These are phyloP conservation scores for Castanopsis chinensis DNA, from an alignment of 306 rosid genomes.

Conservation along the genomic window DNA sequence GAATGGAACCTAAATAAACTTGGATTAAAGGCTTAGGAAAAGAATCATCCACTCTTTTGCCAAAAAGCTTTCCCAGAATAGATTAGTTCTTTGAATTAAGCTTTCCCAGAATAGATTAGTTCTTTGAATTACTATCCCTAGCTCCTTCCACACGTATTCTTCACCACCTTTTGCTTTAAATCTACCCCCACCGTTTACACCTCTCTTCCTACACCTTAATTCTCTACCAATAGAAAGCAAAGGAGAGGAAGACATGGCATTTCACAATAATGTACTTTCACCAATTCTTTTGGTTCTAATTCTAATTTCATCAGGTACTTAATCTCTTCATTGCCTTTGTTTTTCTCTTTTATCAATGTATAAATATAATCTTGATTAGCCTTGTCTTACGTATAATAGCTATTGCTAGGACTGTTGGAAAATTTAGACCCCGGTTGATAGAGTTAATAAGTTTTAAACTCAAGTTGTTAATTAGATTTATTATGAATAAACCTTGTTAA, in stretches of 20 bases:
- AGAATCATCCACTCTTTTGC: constrained; percentile 40
- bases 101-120: constrained; percentile 18
- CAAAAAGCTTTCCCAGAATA: not conserved
- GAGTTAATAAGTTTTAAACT: too few relatives aligned
- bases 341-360: not conserved
- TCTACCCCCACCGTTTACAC: not conserved
- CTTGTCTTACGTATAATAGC: too few relatives aligned
- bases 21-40: constrained; percentile 54
- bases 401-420: too few relatives aligned
- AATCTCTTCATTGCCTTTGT: not conserved
- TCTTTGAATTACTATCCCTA: constrained; percentile 33
- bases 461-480: too few relatives aligned
- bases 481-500: too few relatives aligned
- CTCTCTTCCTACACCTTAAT: constrained; percentile 2
- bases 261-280: constrained; percentile 32
- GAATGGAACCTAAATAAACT: constrained; percentile 53
- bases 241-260: constrained; percentile 25
- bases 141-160: constrained; percentile 52
- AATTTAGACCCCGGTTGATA: too few relatives aligned
- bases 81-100: too few relatives aligned
- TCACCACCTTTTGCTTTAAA: constrained; percentile 36
- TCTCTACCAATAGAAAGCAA: not conserved
- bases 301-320: constrained; percentile 53
- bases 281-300: constrained; percentile 30
- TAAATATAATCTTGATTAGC: not conserved